phyloP scores from a whole-genome alignment of 768 basidiomycete species.

The Austroboletus festivus region DNA sequence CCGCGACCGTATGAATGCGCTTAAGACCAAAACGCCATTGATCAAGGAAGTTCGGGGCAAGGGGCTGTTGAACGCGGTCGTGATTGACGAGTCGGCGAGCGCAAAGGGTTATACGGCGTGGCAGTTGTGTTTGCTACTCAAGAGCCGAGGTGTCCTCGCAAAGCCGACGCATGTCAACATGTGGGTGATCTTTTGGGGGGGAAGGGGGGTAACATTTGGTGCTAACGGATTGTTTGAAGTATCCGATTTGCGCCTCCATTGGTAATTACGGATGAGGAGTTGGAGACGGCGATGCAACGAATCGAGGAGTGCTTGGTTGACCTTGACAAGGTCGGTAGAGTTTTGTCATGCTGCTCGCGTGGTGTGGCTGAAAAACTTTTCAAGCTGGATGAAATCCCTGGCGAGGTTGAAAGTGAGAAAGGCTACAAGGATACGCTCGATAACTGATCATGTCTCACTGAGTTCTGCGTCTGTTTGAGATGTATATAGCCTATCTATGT shows the following conservation, averaged over 20 bases:
- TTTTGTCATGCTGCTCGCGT: not conserved
- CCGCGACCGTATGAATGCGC: slow-evolving; percentile 55
- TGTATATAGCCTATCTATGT: not conserved
- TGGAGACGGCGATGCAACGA: slow-evolving; percentile 68
- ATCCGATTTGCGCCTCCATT: slow-evolving; percentile 96
- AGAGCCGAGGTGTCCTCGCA: slow-evolving; percentile 87
- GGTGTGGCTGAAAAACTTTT: too few species aligned
- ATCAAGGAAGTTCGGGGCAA: slow-evolving; percentile 79
- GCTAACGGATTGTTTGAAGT: slow-evolving; percentile 37
- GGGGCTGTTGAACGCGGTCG: slow-evolving; percentile 89
- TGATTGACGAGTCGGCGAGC: slow-evolving; percentile 84
- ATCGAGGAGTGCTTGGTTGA: slow-evolving; percentile 78
- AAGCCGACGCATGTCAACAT: slow-evolving; percentile 97
- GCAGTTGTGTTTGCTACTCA: slow-evolving; percentile 92
- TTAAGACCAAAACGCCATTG: slow-evolving; percentile 57
- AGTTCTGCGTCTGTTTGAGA: too few species aligned
- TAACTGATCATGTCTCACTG: slow-evolving; percentile 18
- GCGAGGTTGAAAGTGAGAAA: slow-evolving; percentile 59
- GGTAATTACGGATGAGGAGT: slow-evolving; percentile 86
- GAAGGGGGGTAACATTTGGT: too few species aligned
- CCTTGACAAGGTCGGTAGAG: slow-evolving; percentile 64
- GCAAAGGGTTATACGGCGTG: slow-evolving; percentile 81
- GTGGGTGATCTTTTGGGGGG: slow-evolving; percentile 48
- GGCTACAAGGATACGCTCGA: slow-evolving; percentile 43
- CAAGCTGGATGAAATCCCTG: slow-evolving; percentile 63